These are phyloP conservation scores for Cladophialophora yegresii DNA, from an alignment of 2,329 filamentous ascomycete species.

Conservation along the genomic window DNA sequence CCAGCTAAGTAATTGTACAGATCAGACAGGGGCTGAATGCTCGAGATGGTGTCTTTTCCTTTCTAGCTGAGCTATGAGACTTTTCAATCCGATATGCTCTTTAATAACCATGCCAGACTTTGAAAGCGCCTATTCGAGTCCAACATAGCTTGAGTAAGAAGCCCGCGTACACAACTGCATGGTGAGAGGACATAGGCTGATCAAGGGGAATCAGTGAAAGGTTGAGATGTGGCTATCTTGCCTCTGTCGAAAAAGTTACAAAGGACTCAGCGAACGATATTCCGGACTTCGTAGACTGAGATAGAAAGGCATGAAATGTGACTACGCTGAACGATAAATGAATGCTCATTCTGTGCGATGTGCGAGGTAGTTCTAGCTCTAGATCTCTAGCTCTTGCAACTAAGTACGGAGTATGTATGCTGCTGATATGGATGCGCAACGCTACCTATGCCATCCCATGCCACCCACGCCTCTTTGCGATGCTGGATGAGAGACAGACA, in stretches of 20 bases:
- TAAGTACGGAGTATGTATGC: too few species aligned
- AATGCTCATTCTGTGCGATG: not conserved
- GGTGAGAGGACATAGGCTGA: too few species aligned
- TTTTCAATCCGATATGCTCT: conserved; percentile 14
- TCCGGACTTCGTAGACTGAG: too few species aligned
- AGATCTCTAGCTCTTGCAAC: not conserved
- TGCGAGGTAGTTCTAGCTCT: not conserved
- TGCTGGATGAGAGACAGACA: not conserved
- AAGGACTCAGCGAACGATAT: too few species aligned
- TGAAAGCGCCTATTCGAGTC: too few species aligned
- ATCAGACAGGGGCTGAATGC: conserved; percentile 13
- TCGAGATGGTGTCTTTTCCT: conserved; percentile 14
- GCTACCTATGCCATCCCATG: not conserved
- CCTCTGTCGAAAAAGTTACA: too few species aligned
- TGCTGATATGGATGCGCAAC: not conserved
- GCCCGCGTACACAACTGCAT: too few species aligned
- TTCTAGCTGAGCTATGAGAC: conserved; percentile 12
- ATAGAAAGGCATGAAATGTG: too few species aligned
- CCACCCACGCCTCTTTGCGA: not conserved
- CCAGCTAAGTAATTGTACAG: conserved; percentile 8
- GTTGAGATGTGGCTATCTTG: too few species aligned
- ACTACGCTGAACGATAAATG: not conserved
- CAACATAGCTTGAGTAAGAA: too few species aligned
- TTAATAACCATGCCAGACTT: conserved; percentile 5
- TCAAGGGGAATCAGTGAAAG: too few species aligned